A percentile compares a stretch with the other conserved stretches of the same genome.
These are phyloP conservation scores for Amanita exitialis DNA, from an alignment of 768 basidiomycete species.

Conservation along the genomic window DNA sequence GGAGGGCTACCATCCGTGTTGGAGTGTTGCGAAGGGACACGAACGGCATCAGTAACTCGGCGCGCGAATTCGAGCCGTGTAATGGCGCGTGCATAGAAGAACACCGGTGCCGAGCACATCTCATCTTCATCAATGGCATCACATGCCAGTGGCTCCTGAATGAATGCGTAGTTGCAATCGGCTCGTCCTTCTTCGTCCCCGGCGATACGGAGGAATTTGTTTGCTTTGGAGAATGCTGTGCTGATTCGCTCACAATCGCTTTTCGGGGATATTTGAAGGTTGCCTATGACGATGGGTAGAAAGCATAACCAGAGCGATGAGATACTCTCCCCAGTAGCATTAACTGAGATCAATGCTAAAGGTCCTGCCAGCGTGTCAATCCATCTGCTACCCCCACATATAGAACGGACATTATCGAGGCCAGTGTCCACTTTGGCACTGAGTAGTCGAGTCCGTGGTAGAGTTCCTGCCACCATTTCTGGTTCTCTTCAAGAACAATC, in stretches of 20 bases:
- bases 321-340: slow-evolving; percentile 25
- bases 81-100: slow-evolving; percentile 15
- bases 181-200: no score
- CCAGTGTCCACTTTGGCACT: slow-evolving; percentile 24
- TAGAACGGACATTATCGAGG: slow-evolving; percentile 26
- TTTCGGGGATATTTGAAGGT: no score
- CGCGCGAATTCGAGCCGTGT: slow-evolving; percentile 11
- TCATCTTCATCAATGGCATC: slow-evolving; percentile 9
- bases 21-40: slow-evolving; percentile 4
- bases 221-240: no score
- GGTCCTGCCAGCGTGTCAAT: slow-evolving; percentile 21
- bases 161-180: no score
- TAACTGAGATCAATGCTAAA: slow-evolving; percentile 9
- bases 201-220: no score
- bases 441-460: slow-evolving; percentile 21
- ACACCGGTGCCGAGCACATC: slow-evolving; percentile 12
- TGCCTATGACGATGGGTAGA: no score
- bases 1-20: not conserved
- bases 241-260: no score
- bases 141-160: slow-evolving; percentile 13
- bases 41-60: slow-evolving; percentile 9
- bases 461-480: slow-evolving; percentile 30
- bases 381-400: slow-evolving; percentile 38
- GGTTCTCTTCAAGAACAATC: slow-evolving; percentile 30
- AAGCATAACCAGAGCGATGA: slow-evolving; percentile 19